Evolutionary conservation across 2,329 filamentous ascomycete species (phyloP), one percentile per base, ranked within the genome.

Genomic region (Nannizziopsis arthrosporioides): DNA sequence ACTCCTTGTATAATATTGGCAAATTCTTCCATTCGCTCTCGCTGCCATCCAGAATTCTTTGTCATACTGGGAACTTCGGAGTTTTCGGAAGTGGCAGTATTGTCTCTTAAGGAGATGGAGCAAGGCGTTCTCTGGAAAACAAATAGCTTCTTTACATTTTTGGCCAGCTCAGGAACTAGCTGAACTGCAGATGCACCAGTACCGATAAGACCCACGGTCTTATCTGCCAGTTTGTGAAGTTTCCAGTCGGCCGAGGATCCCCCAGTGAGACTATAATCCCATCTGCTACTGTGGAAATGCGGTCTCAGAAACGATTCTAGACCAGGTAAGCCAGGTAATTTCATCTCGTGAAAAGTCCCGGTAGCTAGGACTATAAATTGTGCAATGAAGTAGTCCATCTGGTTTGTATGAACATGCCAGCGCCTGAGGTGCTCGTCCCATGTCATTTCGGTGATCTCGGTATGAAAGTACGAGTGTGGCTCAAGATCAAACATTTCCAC

Each of bases 381-480:
- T 1, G 66, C 61, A 34, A 51, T 57, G 47, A 71, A 53, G 0
- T 43, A 47, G 43, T 61, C 54, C 10, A 49, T 32, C 11, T 49
- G 52, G 15, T 55, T 47, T 9, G 54, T 56, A 49, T 66, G 40
- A 17, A 19, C 40, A 14, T 15, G 22, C 66, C 67, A 72, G n/a
- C 51, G 30, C 18, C 57, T 55, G 18, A 50, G 56, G 1, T 54
- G 58, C 1, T 73, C 71, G 49, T 76, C 64, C 75, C 75, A 79
- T 12, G 55, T 60, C 44, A 71, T 55, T 2, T 61, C 60, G 8
- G 66, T 57, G 2, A 69, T 62, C 27, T 64, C 63, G 0, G 74
- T 68, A 19, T 73, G 67, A 54, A 77, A 77, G n/a, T 76, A 56
- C 15, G 70, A 68, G 1, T 60, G 57, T 1, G 57, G 48, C 22